phyloP scores from a whole-genome alignment of 331 rosid species.

The Quercus lobata region DNA sequence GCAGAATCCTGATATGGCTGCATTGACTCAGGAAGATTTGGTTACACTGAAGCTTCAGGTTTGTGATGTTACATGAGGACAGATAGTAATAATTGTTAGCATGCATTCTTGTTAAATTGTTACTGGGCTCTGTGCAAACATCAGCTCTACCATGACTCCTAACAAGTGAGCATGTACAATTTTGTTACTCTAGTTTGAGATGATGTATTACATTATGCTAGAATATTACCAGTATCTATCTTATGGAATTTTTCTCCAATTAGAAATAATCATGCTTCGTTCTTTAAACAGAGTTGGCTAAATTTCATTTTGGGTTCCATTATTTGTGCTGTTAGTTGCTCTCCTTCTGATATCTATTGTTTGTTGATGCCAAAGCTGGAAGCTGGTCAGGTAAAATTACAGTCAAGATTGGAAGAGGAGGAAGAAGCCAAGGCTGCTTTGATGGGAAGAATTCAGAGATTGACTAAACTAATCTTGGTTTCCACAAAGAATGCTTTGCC shows the following conservation, averaged over 20 bases:
- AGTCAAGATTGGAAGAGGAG: conserved; percentile 97
- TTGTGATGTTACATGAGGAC: conserved; percentile 10
- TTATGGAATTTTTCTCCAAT: neutral
- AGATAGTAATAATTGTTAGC: neutral
- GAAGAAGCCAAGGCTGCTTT: conserved; percentile 99
- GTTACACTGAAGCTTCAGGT: conserved; percentile 91
- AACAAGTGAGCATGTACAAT: neutral
- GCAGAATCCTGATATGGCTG: conserved; percentile 57
- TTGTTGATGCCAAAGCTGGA: conserved; percentile 64
- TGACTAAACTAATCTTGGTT: conserved; percentile 96
- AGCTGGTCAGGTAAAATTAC: conserved; percentile 98
- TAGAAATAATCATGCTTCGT: neutral
- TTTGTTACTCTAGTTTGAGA: neutral
- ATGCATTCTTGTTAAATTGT: neutral
- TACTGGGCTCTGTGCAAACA: neutral
- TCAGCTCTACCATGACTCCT: neutral
- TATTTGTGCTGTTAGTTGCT: conserved; percentile 9
- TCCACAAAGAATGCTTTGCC: conserved; percentile 89
- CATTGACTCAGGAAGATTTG: conserved; percentile 67
- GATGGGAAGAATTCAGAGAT: conserved; percentile 97
- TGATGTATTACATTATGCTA: neutral
- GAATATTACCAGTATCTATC: neutral
- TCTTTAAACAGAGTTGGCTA: neutral
- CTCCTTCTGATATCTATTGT: conserved; percentile 18
- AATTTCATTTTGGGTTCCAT: neutral